Percentiles rank a stretch among this genome's conserved stretches.
These are phyloP conservation scores for Ceratocystis papillata DNA, from an alignment of 2,329 filamentous ascomycete genomes.

Conservation along the genomic window DNA sequence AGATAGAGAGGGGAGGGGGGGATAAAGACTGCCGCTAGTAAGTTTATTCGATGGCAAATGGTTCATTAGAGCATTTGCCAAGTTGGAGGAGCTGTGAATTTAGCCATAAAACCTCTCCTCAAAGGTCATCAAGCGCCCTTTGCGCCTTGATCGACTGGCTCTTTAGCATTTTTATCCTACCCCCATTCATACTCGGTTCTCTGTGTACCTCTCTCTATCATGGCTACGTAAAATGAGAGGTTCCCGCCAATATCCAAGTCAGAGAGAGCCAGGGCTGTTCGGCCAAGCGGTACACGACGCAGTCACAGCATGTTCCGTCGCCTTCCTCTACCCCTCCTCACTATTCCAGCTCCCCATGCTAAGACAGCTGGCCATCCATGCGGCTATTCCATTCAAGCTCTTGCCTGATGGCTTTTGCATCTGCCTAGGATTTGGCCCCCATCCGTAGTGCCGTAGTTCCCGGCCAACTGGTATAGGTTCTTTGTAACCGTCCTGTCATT, in stretches of 20 bases:
- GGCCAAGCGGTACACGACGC: not conserved
- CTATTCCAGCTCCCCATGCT: not conserved
- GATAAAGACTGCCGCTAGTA: not conserved
- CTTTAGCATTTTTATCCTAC: not conserved
- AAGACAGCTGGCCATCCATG: not conserved
- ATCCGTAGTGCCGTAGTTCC: not conserved
- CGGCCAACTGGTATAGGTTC: not conserved
- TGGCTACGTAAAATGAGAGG: too few relatives aligned
- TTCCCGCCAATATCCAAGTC: too few relatives aligned
- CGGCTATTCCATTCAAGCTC: not conserved
- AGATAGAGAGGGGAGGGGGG: not conserved
- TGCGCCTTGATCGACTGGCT: not conserved
- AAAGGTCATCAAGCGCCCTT: not conserved
- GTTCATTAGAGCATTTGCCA: not conserved
- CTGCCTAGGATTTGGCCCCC: not conserved
- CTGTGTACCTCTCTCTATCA: not conserved
- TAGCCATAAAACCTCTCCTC: not conserved
- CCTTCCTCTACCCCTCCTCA: not conserved
- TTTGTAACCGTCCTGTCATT: not conserved
- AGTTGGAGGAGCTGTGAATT: not conserved
- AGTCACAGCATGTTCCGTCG: not conserved
- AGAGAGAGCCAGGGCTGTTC: not conserved
- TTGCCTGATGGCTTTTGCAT: not conserved
- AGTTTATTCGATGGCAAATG: too few relatives aligned
- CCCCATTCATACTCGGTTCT: not conserved